Conservation (phyloP, 2,329 filamentous ascomycete genomes). For the Sporothrix protearum region DNA sequence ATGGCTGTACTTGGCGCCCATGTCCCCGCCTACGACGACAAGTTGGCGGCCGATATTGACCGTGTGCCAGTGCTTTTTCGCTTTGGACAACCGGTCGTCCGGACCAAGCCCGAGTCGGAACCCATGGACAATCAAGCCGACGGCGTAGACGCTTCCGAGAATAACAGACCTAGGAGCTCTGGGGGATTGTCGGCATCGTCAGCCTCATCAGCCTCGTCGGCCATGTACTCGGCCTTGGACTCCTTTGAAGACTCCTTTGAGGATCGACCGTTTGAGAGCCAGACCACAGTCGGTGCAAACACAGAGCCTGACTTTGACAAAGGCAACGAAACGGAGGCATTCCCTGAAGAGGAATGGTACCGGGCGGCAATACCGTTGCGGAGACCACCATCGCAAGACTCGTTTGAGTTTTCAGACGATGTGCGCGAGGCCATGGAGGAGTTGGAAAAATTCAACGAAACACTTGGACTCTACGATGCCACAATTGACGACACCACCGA, state of each 20-base stretch:
- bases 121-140: not conserved
- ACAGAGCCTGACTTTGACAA: not conserved
- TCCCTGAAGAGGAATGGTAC: not conserved
- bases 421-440: conserved; percentile 17
- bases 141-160: not conserved
- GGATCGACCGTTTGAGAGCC: not conserved
- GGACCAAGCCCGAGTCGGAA: not conserved
- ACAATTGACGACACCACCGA: not conserved
- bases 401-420: conserved; percentile 20
- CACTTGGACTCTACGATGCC: not conserved
- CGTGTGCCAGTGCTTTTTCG: conserved; percentile 8
- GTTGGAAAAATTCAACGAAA: not conserved
- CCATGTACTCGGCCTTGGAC: conserved; percentile 25
- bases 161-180: not conserved
- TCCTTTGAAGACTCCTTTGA: conserved; percentile 14
- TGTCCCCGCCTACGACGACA: not conserved
- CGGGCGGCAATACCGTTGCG: not conserved
- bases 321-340: conserved; percentile 12
- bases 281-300: not conserved
- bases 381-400: conserved; percentile 9
- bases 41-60: conserved; percentile 10
- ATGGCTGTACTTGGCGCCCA: not conserved
- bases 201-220: conserved; percentile 18
- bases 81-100: not conserved
- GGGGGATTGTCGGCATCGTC: conserved; percentile 16